phyloP scores from a whole-genome alignment of 192 early-diverging fungal species.

The Obelidium mucronatum region DNA sequence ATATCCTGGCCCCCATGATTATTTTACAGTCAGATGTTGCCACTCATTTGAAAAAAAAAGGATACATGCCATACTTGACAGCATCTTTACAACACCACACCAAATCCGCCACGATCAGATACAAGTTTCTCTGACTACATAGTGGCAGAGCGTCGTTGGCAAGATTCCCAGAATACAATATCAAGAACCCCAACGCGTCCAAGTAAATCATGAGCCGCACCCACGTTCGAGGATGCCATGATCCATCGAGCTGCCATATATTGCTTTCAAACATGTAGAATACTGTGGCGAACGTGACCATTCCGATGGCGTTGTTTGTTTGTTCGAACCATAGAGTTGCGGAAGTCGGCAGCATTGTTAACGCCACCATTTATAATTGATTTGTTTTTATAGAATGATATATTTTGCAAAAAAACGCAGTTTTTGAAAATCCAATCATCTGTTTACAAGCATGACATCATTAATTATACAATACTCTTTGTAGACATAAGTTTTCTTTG shows the following conservation, averaged over 20 bases:
- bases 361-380: not conserved
- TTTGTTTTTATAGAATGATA: not conserved
- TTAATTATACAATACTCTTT: no score
- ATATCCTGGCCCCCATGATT: no score
- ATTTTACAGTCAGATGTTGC: not conserved
- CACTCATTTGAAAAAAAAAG: not conserved
- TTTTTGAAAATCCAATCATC: not conserved
- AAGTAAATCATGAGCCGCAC: constrained; percentile 27
- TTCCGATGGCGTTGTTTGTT: constrained; percentile 3
- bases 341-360: not conserved
- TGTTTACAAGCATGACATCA: not conserved
- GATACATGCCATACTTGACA: not conserved
- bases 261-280: constrained; percentile 12
- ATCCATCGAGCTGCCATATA: not conserved
- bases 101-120: constrained; percentile 10
- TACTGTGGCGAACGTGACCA: constrained; percentile 17
- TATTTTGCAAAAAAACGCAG: not conserved
- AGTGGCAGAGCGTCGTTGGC: not conserved
- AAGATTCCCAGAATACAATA: not conserved
- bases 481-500: no score
- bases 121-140: constrained; percentile 9
- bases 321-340: not conserved
- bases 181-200: not conserved
- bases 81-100: constrained; percentile 24
- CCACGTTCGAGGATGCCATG: not conserved